Base-by-base conservation (phyloP, 148 eudicot genomes). In the Spergularia bocconei region DNA sequence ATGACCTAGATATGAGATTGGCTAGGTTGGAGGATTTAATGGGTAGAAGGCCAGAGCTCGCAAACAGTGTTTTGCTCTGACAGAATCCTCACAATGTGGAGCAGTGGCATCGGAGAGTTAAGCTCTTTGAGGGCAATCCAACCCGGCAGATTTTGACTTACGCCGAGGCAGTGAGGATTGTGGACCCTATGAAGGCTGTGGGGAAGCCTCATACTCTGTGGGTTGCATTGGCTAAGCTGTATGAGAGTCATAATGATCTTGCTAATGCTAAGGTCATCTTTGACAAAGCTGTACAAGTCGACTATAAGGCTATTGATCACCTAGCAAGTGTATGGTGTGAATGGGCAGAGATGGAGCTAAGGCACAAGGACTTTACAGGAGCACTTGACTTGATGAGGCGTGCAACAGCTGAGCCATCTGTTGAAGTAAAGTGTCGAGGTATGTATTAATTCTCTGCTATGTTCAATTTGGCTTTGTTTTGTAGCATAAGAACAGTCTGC, bases 71-170 rank as follows among this genome's bases (percentile, higher is more conserved):
- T n/a, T 91, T 95, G 39, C 87, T 95, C 52, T 82, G 99, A 38
- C 97, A 95, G 69, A 95, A 95, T 48, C 99, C 99, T 5, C 97
- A 95, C 70, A 95, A 95, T 84, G 99, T 95, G 51, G 99, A 95
- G 84, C 97, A 95, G 68, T 95, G 99, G 99, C 97, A 92, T 80
- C 71, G 97, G 68, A 82, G 99, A 72, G 97, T 91, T 39, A 92
- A 95, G 84, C 88, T 95, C 41, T 95, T 95, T 80, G 91, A 95
- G 81, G 94, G 90, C 56, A 92, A 95, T 75, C 96, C 99, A 0
- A 85, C 96, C 9, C 89, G 80, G 80, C 96, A 92, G 71, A 88
- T 95, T 70, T 76, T 92, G 86, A 92, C 96, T 9, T 95, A 86
- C 75, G 89, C 99, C 0, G 97, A 95, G 85, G 97, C 99, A 7